phyloP scores from a whole-genome alignment of 441 rosid species.

The Pelargonium citronellum region DNA sequence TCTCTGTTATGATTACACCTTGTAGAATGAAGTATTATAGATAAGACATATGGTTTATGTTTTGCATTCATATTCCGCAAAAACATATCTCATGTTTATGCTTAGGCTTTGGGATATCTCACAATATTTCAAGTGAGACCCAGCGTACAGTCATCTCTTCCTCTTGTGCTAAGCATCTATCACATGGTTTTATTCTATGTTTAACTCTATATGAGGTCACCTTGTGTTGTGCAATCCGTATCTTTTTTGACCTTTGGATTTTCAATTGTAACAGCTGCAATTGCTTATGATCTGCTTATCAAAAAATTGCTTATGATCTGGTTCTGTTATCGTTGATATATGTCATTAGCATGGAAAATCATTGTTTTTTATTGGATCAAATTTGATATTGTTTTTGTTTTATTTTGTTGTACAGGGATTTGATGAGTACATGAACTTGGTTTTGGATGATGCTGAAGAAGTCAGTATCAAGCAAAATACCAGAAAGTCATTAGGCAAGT shows the following conservation, averaged over 20 bases:
- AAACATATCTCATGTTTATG: background rate
- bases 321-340: background rate
- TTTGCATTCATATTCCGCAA: background rate
- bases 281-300: background rate
- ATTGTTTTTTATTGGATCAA: background rate
- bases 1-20: background rate
- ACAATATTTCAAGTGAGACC: no score
- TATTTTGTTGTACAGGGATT: conserved; percentile 50
- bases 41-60: background rate
- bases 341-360: background rate
- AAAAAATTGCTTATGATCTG: no score
- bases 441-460: conserved; percentile 88
- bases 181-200: no score
- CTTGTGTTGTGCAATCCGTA: no score
- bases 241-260: no score
- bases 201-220: no score
- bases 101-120: no score
- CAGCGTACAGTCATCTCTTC: no score
- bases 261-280: background rate
- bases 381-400: conserved; percentile 1
- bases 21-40: background rate
- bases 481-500: conserved; percentile 65
- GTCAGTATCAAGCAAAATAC: conserved; percentile 75
- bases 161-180: no score
- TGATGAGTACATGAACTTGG: conserved; percentile 92